These are phyloP conservation scores for Pichia sp. DNA, from an alignment of 1,139 yeast species.

Conservation along the genomic window DNA sequence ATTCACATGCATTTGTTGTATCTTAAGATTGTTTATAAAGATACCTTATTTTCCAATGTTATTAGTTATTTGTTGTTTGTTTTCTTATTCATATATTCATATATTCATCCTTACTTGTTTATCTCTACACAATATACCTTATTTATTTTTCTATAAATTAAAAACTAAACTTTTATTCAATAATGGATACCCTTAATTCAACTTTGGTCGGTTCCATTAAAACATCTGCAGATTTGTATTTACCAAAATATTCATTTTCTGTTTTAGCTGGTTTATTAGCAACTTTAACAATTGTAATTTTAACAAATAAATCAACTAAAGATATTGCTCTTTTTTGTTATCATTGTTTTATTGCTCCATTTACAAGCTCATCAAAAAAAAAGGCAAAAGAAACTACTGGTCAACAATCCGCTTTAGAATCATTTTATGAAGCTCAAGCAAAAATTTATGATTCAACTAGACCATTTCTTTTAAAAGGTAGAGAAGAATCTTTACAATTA, in stretches of 20 bases:
- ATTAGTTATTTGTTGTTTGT: too few species aligned
- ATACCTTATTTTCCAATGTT: too few species aligned
- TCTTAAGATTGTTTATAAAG: too few species aligned
- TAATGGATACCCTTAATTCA: neutral
- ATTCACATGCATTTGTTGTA: too few species aligned
- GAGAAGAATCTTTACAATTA: conserved; percentile 56
- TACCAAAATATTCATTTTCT: conserved; percentile 5
- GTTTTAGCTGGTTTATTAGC: conserved; percentile 3
- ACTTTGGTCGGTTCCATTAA: neutral
- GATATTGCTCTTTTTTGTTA: conserved; percentile 30
- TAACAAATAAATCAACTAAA: conserved; percentile 18
- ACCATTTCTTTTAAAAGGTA: conserved; percentile 57
- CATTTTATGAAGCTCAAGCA: conserved; percentile 72
- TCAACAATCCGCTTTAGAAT: conserved; percentile 65
- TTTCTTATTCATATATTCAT: too few species aligned
- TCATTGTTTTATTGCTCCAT: conserved; percentile 67
- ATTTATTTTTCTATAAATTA: too few species aligned
- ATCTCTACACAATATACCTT: too few species aligned
- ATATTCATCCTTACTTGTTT: too few species aligned
- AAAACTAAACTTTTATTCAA: neutral
- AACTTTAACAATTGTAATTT: neutral
- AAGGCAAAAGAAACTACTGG: conserved; percentile 35
- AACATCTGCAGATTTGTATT: neutral
- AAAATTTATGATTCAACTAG: conserved; percentile 69
- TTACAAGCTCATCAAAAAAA: conserved; percentile 39